Evolutionary conservation across 768 basidiomycete genomes (phyloP).

Genomic region (Dacryopinax primogenitus): DNA sequence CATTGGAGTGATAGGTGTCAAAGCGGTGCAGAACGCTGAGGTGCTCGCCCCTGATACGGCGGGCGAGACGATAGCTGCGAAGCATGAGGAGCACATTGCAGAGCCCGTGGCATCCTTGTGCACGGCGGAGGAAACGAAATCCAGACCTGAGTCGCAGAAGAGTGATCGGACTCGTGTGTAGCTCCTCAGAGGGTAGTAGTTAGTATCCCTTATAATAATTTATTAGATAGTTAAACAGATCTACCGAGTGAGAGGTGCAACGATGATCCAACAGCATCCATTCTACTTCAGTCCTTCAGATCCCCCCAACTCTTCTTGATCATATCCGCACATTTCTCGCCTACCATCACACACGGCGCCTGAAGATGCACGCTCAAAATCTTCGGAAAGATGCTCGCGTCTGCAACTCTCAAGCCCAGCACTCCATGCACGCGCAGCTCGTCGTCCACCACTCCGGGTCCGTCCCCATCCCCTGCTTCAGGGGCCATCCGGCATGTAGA

Average conservation of each 20-base stretch:
- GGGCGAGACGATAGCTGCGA: neutral
- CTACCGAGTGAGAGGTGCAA: too few species aligned
- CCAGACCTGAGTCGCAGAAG: neutral
- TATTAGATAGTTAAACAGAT: too few species aligned
- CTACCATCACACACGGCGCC: constrained; percentile 28
- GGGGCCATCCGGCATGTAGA: constrained; percentile 31
- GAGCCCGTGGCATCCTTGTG: neutral
- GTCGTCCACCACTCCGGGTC: neutral
- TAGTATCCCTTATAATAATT: too few species aligned
- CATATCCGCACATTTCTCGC: constrained; percentile 29
- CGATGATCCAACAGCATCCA: too few species aligned
- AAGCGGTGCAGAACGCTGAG: constrained; percentile 1
- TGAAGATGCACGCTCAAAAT: constrained; percentile 13
- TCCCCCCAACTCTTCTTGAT: neutral
- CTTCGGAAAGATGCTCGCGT: neutral
- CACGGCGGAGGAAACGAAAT: neutral
- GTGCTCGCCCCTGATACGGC: neutral
- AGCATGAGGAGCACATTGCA: constrained; percentile 1
- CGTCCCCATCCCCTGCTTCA: constrained; percentile 17
- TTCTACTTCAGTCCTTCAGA: neutral
- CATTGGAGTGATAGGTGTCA: constrained; percentile 15
- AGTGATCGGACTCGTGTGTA: neutral
- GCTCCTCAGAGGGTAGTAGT: neutral
- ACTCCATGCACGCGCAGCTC: constrained; percentile 5
- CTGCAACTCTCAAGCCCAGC: neutral